Evolutionary conservation across 139 green algal species (phyloP).

Genomic region (Volvox africanus): DNA sequence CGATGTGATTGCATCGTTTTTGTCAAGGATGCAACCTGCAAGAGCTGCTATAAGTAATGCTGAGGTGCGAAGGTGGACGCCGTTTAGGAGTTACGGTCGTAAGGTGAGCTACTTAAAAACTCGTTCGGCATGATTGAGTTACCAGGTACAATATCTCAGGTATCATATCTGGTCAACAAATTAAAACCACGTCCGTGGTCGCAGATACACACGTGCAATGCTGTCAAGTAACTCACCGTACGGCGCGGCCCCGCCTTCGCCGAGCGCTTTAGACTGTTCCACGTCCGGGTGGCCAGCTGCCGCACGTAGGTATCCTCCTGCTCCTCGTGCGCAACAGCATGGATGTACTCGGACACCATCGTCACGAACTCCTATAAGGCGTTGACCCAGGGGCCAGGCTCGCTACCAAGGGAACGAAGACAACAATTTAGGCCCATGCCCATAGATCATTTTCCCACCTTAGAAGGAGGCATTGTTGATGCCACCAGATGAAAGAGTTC

Average conservation of each 20-base stretch:
- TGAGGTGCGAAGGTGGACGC: no score
- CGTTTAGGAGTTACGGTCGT: no score
- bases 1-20: no score
- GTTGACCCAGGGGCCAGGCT: not conserved
- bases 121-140: no score
- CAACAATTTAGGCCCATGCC: not conserved
- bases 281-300: constrained; percentile 73
- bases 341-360: constrained; percentile 93
- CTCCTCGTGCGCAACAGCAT: constrained; percentile 76
- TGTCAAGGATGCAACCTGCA: no score
- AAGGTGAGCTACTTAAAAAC: no score
- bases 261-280: constrained; percentile 88
- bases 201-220: not conserved
- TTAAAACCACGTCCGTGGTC: no score
- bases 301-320: constrained; percentile 56
- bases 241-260: constrained; percentile 89
- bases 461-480: constrained; percentile 88
- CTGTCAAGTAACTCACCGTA: constrained; percentile 67
- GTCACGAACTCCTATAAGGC: constrained; percentile 84
- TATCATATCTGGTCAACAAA: no score
- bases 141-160: no score
- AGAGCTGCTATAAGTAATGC: no score
- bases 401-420: not conserved
- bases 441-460: constrained; percentile 54
- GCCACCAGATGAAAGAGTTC: constrained; percentile 92